phyloP scores from a whole-genome alignment of 495 filamentous ascomycete genomes.

The Thermothielavioides terrestris region DNA sequence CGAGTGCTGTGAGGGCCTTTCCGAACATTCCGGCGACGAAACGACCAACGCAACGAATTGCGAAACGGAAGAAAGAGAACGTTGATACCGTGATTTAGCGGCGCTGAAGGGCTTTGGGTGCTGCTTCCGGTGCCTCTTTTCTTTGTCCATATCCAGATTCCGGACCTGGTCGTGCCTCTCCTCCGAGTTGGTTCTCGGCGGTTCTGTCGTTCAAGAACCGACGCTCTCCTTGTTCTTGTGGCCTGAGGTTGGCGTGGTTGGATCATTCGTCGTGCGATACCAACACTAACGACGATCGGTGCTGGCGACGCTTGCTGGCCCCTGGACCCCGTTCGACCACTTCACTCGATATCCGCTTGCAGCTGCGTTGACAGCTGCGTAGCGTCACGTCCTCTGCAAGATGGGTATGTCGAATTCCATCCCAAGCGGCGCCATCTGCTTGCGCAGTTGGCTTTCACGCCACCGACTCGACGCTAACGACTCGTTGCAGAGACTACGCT shows the following conservation, averaged over 20 bases:
- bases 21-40: background rate
- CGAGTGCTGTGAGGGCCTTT: background rate
- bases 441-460: background rate
- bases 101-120: background rate
- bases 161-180: background rate
- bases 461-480: background rate
- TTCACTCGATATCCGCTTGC: background rate
- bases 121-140: background rate
- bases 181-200: background rate
- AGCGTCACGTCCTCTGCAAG: background rate
- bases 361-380: background rate
- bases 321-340: background rate
- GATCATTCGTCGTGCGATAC: background rate
- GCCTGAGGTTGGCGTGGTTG: background rate
- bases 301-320: too few relatives aligned
- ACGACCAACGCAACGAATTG: background rate
- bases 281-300: background rate
- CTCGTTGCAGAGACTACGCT: constrained; percentile 28
- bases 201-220: background rate
- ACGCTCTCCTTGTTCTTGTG: background rate
- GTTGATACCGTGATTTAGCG: background rate
- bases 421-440: background rate
- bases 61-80: background rate
- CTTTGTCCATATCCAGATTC: background rate
- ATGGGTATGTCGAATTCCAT: constrained; percentile 2